Evolutionary conservation across 352 stramenopile genomes (phyloP).

Genomic region (Phytopythium litorale): DNA sequence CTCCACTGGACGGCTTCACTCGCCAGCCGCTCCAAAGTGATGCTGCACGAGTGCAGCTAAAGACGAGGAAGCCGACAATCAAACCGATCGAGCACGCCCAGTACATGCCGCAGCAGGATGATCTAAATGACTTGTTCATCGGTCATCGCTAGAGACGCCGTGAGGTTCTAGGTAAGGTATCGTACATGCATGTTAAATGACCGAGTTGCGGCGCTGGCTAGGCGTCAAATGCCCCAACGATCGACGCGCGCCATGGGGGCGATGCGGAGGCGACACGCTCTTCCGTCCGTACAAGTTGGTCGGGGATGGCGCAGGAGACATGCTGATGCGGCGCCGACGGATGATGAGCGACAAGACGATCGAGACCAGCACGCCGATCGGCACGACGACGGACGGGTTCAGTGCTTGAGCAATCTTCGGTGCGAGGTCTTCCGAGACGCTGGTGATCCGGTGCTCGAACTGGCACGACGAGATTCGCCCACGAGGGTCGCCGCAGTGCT

Average conservation of each 20-base stretch:
- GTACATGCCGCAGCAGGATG: constrained; percentile 11
- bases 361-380: constrained; percentile 37
- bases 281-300: constrained; percentile 23
- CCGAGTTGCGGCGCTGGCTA: constrained; percentile 38
- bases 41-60: not conserved
- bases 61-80: constrained; percentile 6
- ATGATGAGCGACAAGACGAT: constrained; percentile 66
- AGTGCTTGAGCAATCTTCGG: constrained; percentile 38
- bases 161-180: not conserved
- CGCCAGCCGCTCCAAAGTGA: not conserved
- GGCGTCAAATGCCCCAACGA: not conserved
- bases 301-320: constrained; percentile 25
- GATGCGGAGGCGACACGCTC: constrained; percentile 15
- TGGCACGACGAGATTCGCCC: constrained; percentile 59
- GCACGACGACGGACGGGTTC: constrained; percentile 56
- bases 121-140: constrained; percentile 28
- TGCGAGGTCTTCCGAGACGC: constrained; percentile 64
- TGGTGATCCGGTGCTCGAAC: constrained; percentile 78
- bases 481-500: constrained; percentile 66
- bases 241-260: not conserved
- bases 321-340: constrained; percentile 24
- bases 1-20: not conserved
- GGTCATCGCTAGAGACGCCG: constrained; percentile 8
- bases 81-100: constrained; percentile 8
- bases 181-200: constrained; percentile 28